These are phyloP conservation scores for Eutrema salsugineum DNA, from an alignment of 441 rosid genomes.

Conservation along the genomic window DNA sequence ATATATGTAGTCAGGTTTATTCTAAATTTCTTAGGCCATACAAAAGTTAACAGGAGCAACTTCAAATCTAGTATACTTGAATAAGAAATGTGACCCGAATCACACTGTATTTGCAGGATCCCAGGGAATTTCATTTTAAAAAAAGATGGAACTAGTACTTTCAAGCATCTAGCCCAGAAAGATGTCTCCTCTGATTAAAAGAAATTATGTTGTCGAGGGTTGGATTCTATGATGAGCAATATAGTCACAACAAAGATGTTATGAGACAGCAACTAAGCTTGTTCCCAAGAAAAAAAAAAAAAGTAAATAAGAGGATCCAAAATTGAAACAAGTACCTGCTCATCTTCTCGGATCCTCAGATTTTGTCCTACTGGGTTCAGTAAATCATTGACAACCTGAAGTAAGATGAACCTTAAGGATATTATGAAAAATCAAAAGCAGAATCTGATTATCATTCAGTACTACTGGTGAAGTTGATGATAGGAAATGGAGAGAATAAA, in stretches of 20 bases:
- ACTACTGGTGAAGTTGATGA: background rate
- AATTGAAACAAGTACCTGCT: constrained; percentile 60
- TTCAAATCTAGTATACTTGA: constrained; percentile 8
- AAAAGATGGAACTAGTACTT: background rate
- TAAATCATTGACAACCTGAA: constrained; percentile 95
- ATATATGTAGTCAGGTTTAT: background rate
- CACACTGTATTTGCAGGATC: constrained; percentile 6
- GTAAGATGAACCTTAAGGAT: constrained; percentile 33
- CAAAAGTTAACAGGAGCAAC: background rate
- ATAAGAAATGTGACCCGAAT: background rate
- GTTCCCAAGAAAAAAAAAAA: background rate
- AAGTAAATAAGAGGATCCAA: constrained; percentile 4
- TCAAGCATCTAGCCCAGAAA: background rate
- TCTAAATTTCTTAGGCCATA: background rate
- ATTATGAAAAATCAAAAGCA: constrained; percentile 18
- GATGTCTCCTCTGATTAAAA: background rate
- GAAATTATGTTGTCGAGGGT: background rate
- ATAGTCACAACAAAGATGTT: background rate
- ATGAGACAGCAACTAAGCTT: background rate
- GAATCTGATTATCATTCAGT: constrained; percentile 16
- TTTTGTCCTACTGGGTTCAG: constrained; percentile 97
- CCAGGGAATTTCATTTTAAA: background rate
- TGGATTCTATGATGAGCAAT: constrained; percentile 4
- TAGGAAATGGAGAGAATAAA: constrained; percentile 4
- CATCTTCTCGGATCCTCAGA: constrained; percentile 95